Evolutionary conservation across 805 yeast species (phyloP), one percentile per base, ranked within the genome.

Genomic region (Tetrapisispora taiwanensis): DNA sequence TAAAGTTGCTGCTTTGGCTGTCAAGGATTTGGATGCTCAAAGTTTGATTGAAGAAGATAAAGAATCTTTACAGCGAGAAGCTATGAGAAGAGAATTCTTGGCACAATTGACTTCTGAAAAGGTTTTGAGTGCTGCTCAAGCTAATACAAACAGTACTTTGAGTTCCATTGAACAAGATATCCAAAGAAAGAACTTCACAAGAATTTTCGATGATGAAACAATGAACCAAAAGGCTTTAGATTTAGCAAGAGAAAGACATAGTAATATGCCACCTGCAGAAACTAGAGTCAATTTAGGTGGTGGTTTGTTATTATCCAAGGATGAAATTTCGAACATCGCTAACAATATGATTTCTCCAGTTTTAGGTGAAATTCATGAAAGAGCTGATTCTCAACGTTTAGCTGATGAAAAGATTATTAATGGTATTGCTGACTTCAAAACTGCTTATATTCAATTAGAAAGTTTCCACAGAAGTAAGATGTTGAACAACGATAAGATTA

Each of bases 221-320:
- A 73, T 68, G 58, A 86, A 86, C 66, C 77, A 78, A 50, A 74
- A 75, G 50, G 97, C 96, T 2, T 72, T 82, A 43, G 79, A 80
- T 27, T 67, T 84, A 49, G 96, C 96, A 2, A 84, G 83, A 59
- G 74, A 75, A 49, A 78, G 78, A 54, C 69, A 74, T 39, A 76
- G 74, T 41, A 78, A 76, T 20, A 3, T 42, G n/a, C 39, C 43
- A 14, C 17, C 37, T 26, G 38, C 30, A 13, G 59, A 54, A 41
- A 78, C 79, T 50, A 75, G 80, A 60, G 69, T 87, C 54, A 73
- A 86, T 56, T 66, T 90, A 49, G 98, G 98, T 48, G 95, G 95
- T 49, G 97, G 97, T 2, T 71, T 85, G 46, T 76, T 73, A 56
- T 77, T 90, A 74, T 71, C 84, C 33, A 82, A 74, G 47, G 74